A percentile compares a stretch with the other conserved stretches of the same genome.
phyloP scores from a whole-genome alignment of 2,329 filamentous ascomycete species.

The Kalmusia sp. region DNA sequence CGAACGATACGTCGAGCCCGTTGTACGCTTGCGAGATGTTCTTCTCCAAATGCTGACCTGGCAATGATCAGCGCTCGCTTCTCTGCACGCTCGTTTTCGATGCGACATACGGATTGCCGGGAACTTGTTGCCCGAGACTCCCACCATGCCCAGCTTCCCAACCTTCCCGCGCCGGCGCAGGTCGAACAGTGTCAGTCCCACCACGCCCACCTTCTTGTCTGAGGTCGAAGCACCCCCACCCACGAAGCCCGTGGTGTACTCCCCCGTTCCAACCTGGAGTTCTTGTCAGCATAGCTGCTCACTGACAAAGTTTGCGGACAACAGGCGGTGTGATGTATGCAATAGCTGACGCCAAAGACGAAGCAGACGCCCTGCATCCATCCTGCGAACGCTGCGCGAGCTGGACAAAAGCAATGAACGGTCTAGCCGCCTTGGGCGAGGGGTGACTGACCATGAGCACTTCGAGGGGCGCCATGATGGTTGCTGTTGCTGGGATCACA shows the following conservation, averaged over 20 bases:
- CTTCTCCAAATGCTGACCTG: slow-evolving; percentile 81
- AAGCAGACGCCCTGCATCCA: slow-evolving; percentile 17
- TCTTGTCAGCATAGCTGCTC: slow-evolving; percentile 35
- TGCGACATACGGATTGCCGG: slow-evolving; percentile 78
- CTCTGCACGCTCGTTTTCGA: not conserved
- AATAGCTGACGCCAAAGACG: slow-evolving; percentile 9
- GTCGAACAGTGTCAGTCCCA: slow-evolving; percentile 88
- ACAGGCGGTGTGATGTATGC: slow-evolving; percentile 17
- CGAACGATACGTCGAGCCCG: slow-evolving; percentile 83
- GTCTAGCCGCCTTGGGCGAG: slow-evolving; percentile 11
- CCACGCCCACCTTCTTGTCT: slow-evolving; percentile 96
- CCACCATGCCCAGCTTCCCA: slow-evolving; percentile 84
- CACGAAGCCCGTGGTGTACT: slow-evolving; percentile 96
- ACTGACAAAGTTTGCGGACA: not conserved
- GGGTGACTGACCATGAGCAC: slow-evolving; percentile 54
- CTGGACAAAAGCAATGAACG: slow-evolving; percentile 13
- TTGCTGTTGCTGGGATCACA: slow-evolving; percentile 3
- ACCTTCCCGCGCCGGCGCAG: slow-evolving; percentile 89
- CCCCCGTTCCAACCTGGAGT: slow-evolving; percentile 79
- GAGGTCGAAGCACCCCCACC: slow-evolving; percentile 82
- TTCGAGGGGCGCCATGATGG: slow-evolving; percentile 56
- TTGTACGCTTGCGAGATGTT: slow-evolving; percentile 93
- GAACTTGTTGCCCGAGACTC: slow-evolving; percentile 87
- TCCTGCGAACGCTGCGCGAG: slow-evolving; percentile 11
- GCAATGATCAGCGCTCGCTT: slow-evolving; percentile 22